These are phyloP conservation scores for Cercospora sojina DNA, from an alignment of 2,329 filamentous ascomycete species.

Conservation along the genomic window DNA sequence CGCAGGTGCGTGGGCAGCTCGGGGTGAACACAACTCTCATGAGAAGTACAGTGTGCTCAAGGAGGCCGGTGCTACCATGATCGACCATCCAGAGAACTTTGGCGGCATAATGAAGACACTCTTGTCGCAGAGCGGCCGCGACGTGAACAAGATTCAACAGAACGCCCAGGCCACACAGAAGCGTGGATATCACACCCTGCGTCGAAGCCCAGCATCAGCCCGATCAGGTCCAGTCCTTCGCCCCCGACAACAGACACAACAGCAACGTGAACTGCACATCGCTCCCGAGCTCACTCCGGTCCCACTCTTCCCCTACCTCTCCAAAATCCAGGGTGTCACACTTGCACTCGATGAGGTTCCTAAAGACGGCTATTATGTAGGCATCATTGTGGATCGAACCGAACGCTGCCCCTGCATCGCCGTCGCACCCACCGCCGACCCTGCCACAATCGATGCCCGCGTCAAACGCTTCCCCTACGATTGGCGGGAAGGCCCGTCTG, in stretches of 20 bases:
- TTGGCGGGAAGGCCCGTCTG: conserved; percentile 51
- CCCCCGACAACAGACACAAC: conserved; percentile 19
- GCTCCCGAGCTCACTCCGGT: conserved; percentile 29
- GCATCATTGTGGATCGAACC: conserved; percentile 65
- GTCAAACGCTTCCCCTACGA: conserved; percentile 61
- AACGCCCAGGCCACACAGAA: conserved; percentile 43
- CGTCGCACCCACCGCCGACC: conserved; percentile 54
- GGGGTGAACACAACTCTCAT: conserved; percentile 63
- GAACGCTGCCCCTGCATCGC: conserved; percentile 63
- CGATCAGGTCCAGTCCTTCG: conserved; percentile 20
- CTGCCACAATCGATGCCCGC: conserved; percentile 44
- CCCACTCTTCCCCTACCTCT: conserved; percentile 34
- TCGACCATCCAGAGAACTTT: conserved; percentile 74
- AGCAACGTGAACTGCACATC: conserved; percentile 32
- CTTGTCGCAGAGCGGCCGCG: conserved; percentile 48
- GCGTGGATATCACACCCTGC: conserved; percentile 49
- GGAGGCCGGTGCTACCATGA: conserved; percentile 65
- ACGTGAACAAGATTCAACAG: conserved; percentile 42
- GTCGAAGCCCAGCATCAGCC: conserved; percentile 20
- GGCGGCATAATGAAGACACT: conserved; percentile 66
- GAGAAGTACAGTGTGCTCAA: conserved; percentile 68
- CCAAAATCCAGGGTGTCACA: conserved; percentile 30
- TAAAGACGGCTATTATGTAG: conserved; percentile 50
- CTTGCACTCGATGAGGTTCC: conserved; percentile 31
- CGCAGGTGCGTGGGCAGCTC: conserved; percentile 69